A percentile compares a stretch with the other conserved stretches of the same genome.
Evolutionary conservation across 345 rosid genomes (phyloP).

Genomic region (Populus tremula): DNA sequence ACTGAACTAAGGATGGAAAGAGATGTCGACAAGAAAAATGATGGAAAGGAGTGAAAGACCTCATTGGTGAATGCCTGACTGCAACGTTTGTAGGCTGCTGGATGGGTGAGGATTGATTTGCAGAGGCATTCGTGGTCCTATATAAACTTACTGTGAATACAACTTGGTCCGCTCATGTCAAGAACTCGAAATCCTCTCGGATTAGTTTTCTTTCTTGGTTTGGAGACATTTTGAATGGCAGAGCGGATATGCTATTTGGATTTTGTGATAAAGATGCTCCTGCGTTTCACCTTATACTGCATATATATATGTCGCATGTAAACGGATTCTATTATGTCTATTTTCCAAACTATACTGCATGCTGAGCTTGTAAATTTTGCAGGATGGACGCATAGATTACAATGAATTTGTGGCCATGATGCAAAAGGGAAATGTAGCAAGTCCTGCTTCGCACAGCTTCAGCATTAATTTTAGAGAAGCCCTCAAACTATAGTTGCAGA

Average conservation of each 20-base stretch:
- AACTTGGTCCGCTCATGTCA: neutral
- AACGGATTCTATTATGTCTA: neutral
- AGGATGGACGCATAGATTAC: slow-evolving; percentile 38
- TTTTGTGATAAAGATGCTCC: neutral
- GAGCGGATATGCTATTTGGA: neutral
- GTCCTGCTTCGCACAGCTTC: slow-evolving; percentile 25
- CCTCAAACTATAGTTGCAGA: slow-evolving; percentile 20
- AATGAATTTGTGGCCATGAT: slow-evolving; percentile 38
- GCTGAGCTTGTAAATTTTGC: slow-evolving; percentile 5
- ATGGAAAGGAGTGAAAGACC: neutral
- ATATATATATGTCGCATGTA: neutral
- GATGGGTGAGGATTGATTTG: neutral
- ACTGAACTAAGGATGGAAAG: neutral
- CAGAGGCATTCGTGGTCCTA: neutral
- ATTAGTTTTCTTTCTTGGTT: neutral
- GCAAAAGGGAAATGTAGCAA: slow-evolving; percentile 32
- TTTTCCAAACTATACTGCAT: neutral
- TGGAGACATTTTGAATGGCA: neutral
- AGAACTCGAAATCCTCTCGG: neutral
- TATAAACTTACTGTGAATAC: neutral
- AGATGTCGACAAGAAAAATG: neutral
- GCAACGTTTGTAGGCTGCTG: no score
- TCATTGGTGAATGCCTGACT: neutral
- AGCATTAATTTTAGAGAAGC: slow-evolving; percentile 50
- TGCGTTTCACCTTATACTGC: neutral